These are phyloP conservation scores for Boletellus deceptivus DNA, from an alignment of 1,284 basidiomycete species.

Conservation along the genomic window DNA sequence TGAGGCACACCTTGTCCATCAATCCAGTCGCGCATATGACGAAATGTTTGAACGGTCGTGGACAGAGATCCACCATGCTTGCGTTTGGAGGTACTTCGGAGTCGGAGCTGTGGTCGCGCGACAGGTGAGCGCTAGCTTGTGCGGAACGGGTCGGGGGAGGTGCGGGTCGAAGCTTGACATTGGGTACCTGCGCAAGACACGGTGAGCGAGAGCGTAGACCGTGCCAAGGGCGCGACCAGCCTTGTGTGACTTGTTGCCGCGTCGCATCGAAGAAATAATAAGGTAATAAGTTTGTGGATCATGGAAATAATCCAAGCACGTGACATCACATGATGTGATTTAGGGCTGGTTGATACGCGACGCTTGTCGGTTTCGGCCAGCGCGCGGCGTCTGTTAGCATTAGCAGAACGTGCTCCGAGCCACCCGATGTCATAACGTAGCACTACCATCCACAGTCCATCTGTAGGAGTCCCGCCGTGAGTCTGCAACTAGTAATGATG, in stretches of 20 bases:
- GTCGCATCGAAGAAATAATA: conserved; percentile 26
- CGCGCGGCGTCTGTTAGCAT: too few relatives aligned
- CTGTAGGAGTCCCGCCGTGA: too few relatives aligned
- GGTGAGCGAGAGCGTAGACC: not conserved
- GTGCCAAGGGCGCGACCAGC: conserved; percentile 22
- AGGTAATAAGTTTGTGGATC: not conserved
- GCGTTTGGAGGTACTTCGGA: conserved; percentile 34
- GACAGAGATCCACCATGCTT: conserved; percentile 50
- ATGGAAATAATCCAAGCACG: not conserved
- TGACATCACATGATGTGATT: conserved; percentile 22
- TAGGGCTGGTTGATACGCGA: conserved; percentile 27
- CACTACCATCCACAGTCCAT: too few relatives aligned
- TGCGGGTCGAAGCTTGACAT: conserved; percentile 73
- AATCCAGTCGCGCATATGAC: conserved; percentile 73
- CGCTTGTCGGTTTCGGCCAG: too few relatives aligned
- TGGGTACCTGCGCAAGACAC: conserved; percentile 54
- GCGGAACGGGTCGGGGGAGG: conserved; percentile 29
- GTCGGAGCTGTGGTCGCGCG: conserved; percentile 27
- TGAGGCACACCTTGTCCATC: conserved; percentile 56
- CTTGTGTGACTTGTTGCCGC: conserved; percentile 46
- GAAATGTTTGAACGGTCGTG: conserved; percentile 63
- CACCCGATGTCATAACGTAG: too few relatives aligned
- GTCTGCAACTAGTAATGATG: too few relatives aligned
- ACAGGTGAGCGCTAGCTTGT: conserved; percentile 9
- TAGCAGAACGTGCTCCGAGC: too few relatives aligned